Conservation (phyloP, 768 basidiomycete species). For the Termitomyces sp. region DNA sequence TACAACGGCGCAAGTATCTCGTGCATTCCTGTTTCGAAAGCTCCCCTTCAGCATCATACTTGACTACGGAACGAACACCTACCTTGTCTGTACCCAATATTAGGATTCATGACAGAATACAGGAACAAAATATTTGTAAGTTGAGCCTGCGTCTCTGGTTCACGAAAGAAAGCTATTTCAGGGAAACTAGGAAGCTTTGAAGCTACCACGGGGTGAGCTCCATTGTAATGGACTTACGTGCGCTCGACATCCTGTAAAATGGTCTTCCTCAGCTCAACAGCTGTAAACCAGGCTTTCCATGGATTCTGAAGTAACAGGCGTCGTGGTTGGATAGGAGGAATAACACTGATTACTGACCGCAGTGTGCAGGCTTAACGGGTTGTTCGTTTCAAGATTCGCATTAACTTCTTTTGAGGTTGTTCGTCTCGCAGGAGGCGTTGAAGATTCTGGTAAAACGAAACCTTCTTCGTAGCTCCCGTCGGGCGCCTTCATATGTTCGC, state of each 20-base stretch:
- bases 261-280: conserved; percentile 82
- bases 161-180: conserved; percentile 90
- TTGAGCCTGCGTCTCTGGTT: conserved; percentile 64
- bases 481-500: conserved; percentile 74
- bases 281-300: conserved; percentile 91
- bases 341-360: conserved; percentile 38
- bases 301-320: conserved; percentile 61
- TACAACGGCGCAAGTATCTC: conserved; percentile 89
- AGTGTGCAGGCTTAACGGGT: conserved; percentile 76
- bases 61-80: not conserved
- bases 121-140: conserved; percentile 87
- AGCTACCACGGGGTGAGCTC: conserved; percentile 3
- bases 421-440: conserved; percentile 21
- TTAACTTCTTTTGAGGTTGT: conserved; percentile 18
- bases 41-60: not conserved
- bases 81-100: conserved; percentile 89
- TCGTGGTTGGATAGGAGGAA: not conserved
- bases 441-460: conserved; percentile 48
- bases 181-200: conserved; percentile 62
- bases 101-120: conserved; percentile 70
- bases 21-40: conserved; percentile 75
- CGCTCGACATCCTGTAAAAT: conserved; percentile 94
- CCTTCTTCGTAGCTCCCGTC: conserved; percentile 81
- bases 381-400: conserved; percentile 62
- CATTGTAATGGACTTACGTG: conserved; percentile 53